phyloP scores from a whole-genome alignment of 2,329 filamentous ascomycete species.

The Xylogone sp. region DNA sequence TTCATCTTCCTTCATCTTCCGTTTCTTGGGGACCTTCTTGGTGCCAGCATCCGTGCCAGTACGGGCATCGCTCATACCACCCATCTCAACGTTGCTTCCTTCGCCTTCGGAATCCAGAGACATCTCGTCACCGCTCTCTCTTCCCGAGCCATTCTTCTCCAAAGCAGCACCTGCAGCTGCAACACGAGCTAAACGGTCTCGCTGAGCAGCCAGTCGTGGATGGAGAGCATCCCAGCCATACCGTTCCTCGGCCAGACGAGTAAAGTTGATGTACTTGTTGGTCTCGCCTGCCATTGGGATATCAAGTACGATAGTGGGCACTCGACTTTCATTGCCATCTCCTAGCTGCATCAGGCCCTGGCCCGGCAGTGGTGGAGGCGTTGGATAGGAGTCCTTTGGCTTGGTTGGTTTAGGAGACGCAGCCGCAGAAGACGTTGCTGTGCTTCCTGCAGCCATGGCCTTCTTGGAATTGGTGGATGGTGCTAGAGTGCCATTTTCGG shows the following conservation, averaged over 20 bases:
- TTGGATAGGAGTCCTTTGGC: conserved; percentile 36
- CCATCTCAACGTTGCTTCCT: conserved; percentile 87
- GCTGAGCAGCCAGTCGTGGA: conserved; percentile 82
- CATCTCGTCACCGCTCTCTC: conserved; percentile 77
- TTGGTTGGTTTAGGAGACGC: conserved; percentile 52
- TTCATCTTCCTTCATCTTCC: conserved; percentile 76
- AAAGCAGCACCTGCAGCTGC: conserved; percentile 83
- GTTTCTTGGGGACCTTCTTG: conserved; percentile 65
- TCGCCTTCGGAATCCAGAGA: conserved; percentile 71
- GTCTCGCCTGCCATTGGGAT: conserved; percentile 72
- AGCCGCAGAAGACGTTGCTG: conserved; percentile 46
- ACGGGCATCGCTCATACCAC: conserved; percentile 56
- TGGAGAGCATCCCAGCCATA: conserved; percentile 95
- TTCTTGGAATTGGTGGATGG: conserved; percentile 26
- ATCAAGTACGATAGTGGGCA: conserved; percentile 78
- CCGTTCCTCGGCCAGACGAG: conserved; percentile 85
- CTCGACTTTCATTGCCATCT: conserved; percentile 52
- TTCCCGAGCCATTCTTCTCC: conserved; percentile 67
- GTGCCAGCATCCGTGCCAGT: conserved; percentile 58
- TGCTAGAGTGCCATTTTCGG: conserved; percentile 5
- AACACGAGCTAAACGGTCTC: conserved; percentile 82
- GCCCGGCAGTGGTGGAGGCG: conserved; percentile 54
- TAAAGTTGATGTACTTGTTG: conserved; percentile 94
- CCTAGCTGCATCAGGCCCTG: conserved; percentile 58
- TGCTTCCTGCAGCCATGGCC: conserved; percentile 39